Percentiles rank a stretch among this genome's conserved stretches.
Evolutionary conservation across 306 rosid genomes (phyloP).

Genomic region (Dalbergia cochinchinensis): DNA sequence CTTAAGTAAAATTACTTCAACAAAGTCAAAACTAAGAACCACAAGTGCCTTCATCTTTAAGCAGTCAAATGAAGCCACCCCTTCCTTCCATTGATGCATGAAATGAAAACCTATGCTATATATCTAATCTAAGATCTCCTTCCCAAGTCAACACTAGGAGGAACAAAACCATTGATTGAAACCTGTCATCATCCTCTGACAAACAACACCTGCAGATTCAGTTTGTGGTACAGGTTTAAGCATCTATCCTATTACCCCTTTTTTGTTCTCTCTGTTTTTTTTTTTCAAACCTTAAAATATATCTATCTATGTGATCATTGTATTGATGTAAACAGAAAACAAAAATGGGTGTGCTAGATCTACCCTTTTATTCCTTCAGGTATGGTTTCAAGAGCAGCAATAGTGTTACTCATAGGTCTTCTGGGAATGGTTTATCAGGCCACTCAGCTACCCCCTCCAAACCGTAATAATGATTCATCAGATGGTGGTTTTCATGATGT

Average conservation of each 20-base stretch:
- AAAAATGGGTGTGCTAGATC: conserved; percentile 41
- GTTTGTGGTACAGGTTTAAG: conserved; percentile 45
- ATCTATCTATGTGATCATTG: conserved; percentile 18
- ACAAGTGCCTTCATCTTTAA: neutral
- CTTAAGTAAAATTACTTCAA: neutral
- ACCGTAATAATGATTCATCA: conserved; percentile 32
- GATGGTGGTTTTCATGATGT: conserved; percentile 26
- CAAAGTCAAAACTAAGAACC: conserved; percentile 24
- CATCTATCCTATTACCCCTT: conserved; percentile 8
- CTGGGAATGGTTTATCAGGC: conserved; percentile 80
- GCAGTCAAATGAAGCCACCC: conserved; percentile 15
- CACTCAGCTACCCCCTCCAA: conserved; percentile 66
- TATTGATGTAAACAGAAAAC: neutral
- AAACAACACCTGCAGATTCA: conserved; percentile 16
- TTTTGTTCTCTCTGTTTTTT: conserved; percentile 21
- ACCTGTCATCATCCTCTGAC: neutral
- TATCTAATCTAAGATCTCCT: conserved; percentile 16
- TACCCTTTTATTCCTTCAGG: conserved; percentile 45
- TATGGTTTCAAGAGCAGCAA: conserved; percentile 64
- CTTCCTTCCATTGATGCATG: neutral
- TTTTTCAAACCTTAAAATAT: too few relatives aligned
- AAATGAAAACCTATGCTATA: neutral
- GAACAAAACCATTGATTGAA: neutral
- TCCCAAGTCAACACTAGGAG: conserved; percentile 38
- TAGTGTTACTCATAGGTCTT: conserved; percentile 68